phyloP scores from a whole-genome alignment of 2,329 filamentous ascomycete genomes.

The Sporothrix brunneoviolacea region DNA sequence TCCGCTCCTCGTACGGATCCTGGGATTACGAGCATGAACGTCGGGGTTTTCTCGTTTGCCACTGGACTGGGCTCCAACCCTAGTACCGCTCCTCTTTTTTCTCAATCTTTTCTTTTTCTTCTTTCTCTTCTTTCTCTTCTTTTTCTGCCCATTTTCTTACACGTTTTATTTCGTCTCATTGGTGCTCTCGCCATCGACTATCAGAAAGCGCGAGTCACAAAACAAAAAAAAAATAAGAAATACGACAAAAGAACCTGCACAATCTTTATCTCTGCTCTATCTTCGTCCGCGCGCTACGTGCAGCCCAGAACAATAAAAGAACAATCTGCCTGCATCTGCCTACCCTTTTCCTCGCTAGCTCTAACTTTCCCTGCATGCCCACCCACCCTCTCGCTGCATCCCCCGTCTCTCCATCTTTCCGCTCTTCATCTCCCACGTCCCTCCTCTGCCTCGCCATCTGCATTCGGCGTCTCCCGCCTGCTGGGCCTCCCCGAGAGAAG shows the following conservation, averaged over 20 bases:
- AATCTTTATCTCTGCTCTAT: conserved; percentile 7
- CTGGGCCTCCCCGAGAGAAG: conserved; percentile 10
- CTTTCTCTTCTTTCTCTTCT: neutral
- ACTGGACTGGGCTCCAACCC: too few relatives aligned
- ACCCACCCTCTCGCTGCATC: neutral
- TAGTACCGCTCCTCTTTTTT: neutral
- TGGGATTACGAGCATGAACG: too few relatives aligned
- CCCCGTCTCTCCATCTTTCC: neutral
- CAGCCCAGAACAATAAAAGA: conserved; percentile 7
- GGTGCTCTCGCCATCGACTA: too few relatives aligned
- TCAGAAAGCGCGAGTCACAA: too few relatives aligned
- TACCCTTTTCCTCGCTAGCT: neutral
- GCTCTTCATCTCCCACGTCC: neutral
- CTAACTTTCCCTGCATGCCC: neutral
- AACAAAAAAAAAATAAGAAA: too few relatives aligned
- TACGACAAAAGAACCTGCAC: neutral
- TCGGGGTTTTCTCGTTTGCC: too few relatives aligned
- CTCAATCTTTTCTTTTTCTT: neutral
- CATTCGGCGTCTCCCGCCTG: conserved; percentile 17
- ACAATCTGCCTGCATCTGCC: neutral
- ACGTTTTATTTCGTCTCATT: too few relatives aligned
- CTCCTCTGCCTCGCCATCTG: conserved; percentile 9
- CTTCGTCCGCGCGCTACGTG: conserved; percentile 7
- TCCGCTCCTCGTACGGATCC: neutral
- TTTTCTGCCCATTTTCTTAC: neutral